Evolutionary conservation across 768 basidiomycete genomes (phyloP), one percentile per base, ranked within the genome.

Genomic region (Leccinum disarticulatum): DNA sequence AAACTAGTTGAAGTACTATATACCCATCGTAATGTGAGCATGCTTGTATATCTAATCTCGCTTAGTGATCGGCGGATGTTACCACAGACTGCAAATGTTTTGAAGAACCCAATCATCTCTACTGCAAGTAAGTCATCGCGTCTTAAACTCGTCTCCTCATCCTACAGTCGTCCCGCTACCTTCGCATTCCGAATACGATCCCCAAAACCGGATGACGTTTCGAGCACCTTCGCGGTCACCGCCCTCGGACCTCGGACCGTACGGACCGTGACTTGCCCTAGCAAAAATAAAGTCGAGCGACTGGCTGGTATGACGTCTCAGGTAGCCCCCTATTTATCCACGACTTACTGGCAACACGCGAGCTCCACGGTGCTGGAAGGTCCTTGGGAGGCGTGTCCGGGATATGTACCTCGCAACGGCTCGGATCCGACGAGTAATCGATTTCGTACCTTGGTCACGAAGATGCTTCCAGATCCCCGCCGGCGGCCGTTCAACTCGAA

Each of bases 11-110:
- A 41, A 31, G 4, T 59, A 54, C 27, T 35, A 35, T 60, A 68
- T 53, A 54, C 47, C 50, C 33, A n/a, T 3, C 35, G 43, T 61
- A 69, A 68, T 61, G 36, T 57, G 52, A 63, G 47, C 57, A 38
- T 28, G 6, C 19, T 55, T 50, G 28, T 25, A 10, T 17, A 25
- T 25, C 33, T 30, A 33, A 47, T 60, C 19, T 3, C 35, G 17
- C 38, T 15, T 38, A 25, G 31, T 48, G 14, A 55, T 28, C 15
- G 6, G 3, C n/a, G 11, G 30, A 19, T 53, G 27, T 38, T 19
- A 2, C 11, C 35, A 17, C 43, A 48, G 33, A 35, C 33, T 48
- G 49, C 14, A 43, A 25, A 52, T 22, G 14, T 14, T 57, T 22
- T 9, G 13, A 11, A 52, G 43, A 63, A n/a, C 15, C n/a, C 27